A percentile compares a stretch with the other conserved stretches of the same genome.
These are phyloP conservation scores for Debaryomyces prosopidis DNA, from an alignment of 805 yeast species.

Conservation along the genomic window DNA sequence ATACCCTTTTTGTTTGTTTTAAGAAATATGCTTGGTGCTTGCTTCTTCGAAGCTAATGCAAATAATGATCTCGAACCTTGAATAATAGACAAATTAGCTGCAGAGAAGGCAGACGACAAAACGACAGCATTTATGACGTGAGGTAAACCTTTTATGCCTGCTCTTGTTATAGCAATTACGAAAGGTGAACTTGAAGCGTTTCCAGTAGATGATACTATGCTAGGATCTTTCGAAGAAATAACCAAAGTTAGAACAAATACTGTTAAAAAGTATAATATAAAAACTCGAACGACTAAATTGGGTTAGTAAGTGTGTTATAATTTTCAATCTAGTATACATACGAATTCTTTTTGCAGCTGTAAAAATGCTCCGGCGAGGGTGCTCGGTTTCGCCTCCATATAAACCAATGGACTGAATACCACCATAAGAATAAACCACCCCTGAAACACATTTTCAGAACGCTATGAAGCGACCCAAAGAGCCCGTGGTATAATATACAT, in stretches of 20 bases:
- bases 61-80: conserved; percentile 32
- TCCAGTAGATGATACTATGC: conserved; percentile 26
- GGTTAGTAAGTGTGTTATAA: conserved; percentile 1
- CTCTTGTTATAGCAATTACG: conserved; percentile 37
- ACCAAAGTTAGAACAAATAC: conserved; percentile 34
- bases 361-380: conserved; percentile 33
- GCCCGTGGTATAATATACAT: conserved; percentile 18
- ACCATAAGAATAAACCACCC: conserved; percentile 39
- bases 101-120: conserved; percentile 40
- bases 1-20: conserved; percentile 32
- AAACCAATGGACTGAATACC: conserved; percentile 28
- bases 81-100: conserved; percentile 30
- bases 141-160: conserved; percentile 34
- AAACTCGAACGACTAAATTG: conserved; percentile 19
- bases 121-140: conserved; percentile 40
- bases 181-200: conserved; percentile 39
- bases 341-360: conserved; percentile 28
- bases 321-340: conserved; percentile 1
- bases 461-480: conserved; percentile 23
- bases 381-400: conserved; percentile 31
- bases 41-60: conserved; percentile 37
- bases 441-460: conserved; percentile 32
- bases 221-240: conserved; percentile 28
- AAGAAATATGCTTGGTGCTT: conserved; percentile 37
- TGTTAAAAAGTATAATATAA: conserved; percentile 26